Conservation (phyloP, 192 early-diverging fungal species). For the Coemansia sp. region DNA sequence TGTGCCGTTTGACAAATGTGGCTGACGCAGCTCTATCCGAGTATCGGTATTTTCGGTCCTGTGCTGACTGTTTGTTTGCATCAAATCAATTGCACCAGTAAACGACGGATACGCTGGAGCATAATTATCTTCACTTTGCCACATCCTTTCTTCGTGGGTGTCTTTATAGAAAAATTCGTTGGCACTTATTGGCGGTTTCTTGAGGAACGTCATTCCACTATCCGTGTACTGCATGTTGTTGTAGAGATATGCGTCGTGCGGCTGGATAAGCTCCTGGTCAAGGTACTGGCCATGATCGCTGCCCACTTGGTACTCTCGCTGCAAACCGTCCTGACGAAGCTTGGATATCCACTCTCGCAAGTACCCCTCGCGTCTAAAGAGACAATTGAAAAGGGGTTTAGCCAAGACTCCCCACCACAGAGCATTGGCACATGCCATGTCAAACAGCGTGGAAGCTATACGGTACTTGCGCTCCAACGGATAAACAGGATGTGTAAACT, state of each 20-base stretch:
- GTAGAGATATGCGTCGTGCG: background rate
- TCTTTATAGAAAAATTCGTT: background rate
- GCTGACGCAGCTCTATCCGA: background rate
- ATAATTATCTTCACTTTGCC: background rate
- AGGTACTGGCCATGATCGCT: background rate
- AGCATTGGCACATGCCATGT: conserved; percentile 10
- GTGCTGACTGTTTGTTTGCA: background rate
- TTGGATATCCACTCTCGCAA: conserved; percentile 19
- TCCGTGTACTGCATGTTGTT: background rate
- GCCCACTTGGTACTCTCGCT: conserved; percentile 20
- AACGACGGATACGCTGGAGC: background rate
- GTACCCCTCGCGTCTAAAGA: conserved; percentile 26
- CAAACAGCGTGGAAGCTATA: conserved; percentile 29
- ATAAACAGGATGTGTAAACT: conserved; percentile 20
- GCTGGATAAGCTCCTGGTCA: too few relatives aligned
- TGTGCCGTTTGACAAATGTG: background rate
- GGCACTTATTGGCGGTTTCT: background rate
- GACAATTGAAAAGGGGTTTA: conserved; percentile 16
- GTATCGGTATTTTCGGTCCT: background rate
- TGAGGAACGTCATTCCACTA: background rate
- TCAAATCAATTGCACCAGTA: background rate
- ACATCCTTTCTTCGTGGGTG: background rate
- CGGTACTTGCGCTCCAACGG: conserved; percentile 15
- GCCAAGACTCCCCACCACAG: conserved; percentile 35
- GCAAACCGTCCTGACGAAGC: conserved; percentile 25